Conservation (phyloP, 169 alveolate species). For the Eimeria falciformis region DNA sequence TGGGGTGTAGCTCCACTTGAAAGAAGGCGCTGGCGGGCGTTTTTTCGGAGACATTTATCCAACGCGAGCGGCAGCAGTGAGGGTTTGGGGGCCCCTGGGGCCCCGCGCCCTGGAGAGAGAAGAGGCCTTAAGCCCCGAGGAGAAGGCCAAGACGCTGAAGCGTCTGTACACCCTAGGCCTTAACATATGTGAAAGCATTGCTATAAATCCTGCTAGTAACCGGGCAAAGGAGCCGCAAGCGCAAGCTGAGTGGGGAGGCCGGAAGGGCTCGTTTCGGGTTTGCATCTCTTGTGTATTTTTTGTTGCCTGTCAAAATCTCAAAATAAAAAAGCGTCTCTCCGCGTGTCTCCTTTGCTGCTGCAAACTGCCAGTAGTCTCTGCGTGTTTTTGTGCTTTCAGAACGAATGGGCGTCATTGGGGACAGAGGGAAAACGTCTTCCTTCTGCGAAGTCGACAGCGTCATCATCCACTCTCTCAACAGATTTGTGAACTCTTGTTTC, state of each 20-base stretch:
- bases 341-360: too few relatives aligned
- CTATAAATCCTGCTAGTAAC: too few relatives aligned
- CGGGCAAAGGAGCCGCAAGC: too few relatives aligned
- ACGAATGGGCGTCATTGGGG: conserved; percentile 3
- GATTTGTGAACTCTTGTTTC: conserved; percentile 20
- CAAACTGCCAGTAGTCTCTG: too few relatives aligned
- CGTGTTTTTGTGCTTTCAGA: too few relatives aligned
- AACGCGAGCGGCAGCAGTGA: conserved; percentile 16
- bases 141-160: conserved; percentile 5
- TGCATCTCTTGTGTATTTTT: too few relatives aligned
- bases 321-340: too few relatives aligned
- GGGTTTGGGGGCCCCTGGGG: conserved; percentile 62
- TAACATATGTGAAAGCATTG: too few relatives aligned
- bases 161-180: conserved; percentile 14
- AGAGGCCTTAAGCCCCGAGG: conserved; percentile 10
- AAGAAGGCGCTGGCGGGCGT: conserved; percentile 42
- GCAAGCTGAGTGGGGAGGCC: too few relatives aligned
- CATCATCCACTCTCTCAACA: conserved; percentile 14
- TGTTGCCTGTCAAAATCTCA: too few relatives aligned
- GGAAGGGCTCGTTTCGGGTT: too few relatives aligned
- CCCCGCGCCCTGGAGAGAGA: conserved; percentile 25
- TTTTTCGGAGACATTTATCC: conserved; percentile 22
- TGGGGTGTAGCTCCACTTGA: conserved; percentile 24
- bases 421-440: conserved; percentile 13
- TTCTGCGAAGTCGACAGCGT: conserved; percentile 16